phyloP scores from a whole-genome alignment of 73 alveolate genomes.

The Paramecium sonneborni region DNA sequence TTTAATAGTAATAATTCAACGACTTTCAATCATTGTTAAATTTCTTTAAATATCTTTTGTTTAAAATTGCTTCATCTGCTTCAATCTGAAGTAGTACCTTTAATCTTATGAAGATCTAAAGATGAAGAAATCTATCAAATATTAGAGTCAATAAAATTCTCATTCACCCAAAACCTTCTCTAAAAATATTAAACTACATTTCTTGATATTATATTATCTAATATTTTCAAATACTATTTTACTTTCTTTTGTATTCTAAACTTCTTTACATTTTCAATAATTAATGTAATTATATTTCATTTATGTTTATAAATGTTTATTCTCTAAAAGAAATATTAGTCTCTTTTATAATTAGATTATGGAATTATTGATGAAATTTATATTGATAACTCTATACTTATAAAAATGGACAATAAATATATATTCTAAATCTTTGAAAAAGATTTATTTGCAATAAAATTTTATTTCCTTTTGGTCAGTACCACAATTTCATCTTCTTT shows the following conservation, averaged over 20 bases:
- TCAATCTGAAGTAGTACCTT: no score
- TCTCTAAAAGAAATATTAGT: not conserved
- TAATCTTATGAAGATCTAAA: no score
- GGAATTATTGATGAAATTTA: not conserved
- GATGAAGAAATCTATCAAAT: no score
- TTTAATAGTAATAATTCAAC: not conserved
- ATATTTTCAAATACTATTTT: no score
- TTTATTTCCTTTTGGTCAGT: not conserved
- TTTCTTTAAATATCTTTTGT: not conserved
- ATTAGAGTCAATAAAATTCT: no score
- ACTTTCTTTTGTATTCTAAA: no score
- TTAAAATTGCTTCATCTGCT: not conserved
- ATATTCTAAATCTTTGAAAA: not conserved
- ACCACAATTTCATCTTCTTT: not conserved
- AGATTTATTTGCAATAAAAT: not conserved
- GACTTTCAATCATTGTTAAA: not conserved
- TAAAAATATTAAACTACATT: no score
- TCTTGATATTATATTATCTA: no score
- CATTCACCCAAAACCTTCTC: no score
- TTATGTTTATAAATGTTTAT: not conserved
- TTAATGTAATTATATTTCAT: no score
- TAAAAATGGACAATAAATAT: slow-evolving; percentile 3
- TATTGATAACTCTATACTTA: not conserved
- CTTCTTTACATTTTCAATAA: no score
- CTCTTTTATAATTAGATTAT: not conserved